A percentile compares a stretch with the other conserved stretches of the same genome.
Conservation (phyloP, 352 stramenopile genomes). For the Phytophthora pseudosyringae region DNA sequence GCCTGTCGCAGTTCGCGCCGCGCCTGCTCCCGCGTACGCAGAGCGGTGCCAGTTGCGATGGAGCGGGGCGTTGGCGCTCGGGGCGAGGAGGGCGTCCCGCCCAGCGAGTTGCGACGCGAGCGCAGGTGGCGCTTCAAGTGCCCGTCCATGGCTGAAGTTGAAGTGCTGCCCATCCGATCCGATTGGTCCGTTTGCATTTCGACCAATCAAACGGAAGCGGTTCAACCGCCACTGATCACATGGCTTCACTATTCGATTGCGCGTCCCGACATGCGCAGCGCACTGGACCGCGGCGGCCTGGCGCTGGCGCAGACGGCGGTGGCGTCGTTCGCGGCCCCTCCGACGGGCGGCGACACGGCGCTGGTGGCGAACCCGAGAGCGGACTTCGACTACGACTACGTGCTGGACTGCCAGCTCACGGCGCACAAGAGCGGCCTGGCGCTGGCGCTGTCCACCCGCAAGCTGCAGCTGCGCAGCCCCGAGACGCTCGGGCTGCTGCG, state of each 20-base stretch:
- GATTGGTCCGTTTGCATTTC: conserved; percentile 4
- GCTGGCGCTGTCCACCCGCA: conserved; percentile 71
- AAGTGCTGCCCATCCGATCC: neutral
- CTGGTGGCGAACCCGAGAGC: conserved; percentile 53
- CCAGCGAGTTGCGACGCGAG: conserved; percentile 9
- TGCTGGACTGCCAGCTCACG: conserved; percentile 79
- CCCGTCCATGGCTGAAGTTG: conserved; percentile 26
- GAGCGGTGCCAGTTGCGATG: conserved; percentile 16
- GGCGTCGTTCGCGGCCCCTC: conserved; percentile 56
- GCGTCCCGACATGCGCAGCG: conserved; percentile 46
- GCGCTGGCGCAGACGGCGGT: conserved; percentile 71
- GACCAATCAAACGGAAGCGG: conserved; percentile 6
- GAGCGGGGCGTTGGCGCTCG: neutral
- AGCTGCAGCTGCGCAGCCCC: conserved; percentile 72
- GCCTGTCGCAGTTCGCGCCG: conserved; percentile 8
- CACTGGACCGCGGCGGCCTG: conserved; percentile 51
- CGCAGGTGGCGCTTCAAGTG: conserved; percentile 16
- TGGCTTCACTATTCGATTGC: conserved; percentile 20
- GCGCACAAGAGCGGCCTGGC: conserved; percentile 63
- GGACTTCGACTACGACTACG: conserved; percentile 89
- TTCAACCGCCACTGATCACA: conserved; percentile 11
- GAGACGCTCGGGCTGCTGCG: conserved; percentile 70
- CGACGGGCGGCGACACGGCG: conserved; percentile 19
- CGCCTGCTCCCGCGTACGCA: conserved; percentile 19
- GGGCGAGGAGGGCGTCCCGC: neutral